These are phyloP conservation scores for Aureobasidium sp. DNA, from an alignment of 2,329 filamentous ascomycete species.

Conservation along the genomic window DNA sequence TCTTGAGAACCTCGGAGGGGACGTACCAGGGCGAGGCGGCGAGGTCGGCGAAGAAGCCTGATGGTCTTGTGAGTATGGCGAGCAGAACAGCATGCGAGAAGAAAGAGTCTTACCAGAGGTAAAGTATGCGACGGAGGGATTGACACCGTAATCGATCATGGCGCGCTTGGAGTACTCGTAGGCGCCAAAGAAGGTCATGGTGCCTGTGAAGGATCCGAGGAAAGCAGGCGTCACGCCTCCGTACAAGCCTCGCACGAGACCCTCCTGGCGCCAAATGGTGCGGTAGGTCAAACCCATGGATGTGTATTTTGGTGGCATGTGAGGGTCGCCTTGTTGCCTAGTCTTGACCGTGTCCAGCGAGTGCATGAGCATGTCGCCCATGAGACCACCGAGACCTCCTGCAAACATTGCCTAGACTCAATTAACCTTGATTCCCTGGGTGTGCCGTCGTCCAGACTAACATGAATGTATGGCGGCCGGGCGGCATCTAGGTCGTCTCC, in stretches of 20 bases:
- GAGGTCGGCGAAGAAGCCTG: constrained; percentile 87
- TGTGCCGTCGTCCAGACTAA: constrained; percentile 22
- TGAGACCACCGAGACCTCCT: constrained; percentile 84
- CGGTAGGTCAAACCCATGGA: constrained; percentile 85
- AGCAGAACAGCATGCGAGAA: neutral
- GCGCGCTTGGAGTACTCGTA: constrained; percentile 93
- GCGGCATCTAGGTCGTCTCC: constrained; percentile 27
- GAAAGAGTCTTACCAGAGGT: constrained; percentile 56
- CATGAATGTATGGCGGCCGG: constrained; percentile 44
- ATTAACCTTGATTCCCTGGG: constrained; percentile 8
- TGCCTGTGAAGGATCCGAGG: constrained; percentile 86
- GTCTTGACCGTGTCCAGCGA: constrained; percentile 98
- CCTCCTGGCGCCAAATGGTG: constrained; percentile 90
- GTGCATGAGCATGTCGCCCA: constrained; percentile 97
- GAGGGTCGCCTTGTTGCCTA: constrained; percentile 90
- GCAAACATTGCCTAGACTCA: constrained; percentile 77
- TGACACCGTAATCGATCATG: constrained; percentile 77
- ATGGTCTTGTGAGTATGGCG: neutral
- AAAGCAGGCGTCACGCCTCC: constrained; percentile 90
- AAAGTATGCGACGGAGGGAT: constrained; percentile 78
- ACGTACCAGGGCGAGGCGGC: constrained; percentile 92
- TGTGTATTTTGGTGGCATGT: constrained; percentile 86
- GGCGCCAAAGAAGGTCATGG: constrained; percentile 88
- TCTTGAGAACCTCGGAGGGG: constrained; percentile 95
- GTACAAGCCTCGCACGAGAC: constrained; percentile 77